Evolutionary conservation across 306 rosid genomes (phyloP), one percentile per base, ranked within the genome.

Genomic region (Malus asiatica): DNA sequence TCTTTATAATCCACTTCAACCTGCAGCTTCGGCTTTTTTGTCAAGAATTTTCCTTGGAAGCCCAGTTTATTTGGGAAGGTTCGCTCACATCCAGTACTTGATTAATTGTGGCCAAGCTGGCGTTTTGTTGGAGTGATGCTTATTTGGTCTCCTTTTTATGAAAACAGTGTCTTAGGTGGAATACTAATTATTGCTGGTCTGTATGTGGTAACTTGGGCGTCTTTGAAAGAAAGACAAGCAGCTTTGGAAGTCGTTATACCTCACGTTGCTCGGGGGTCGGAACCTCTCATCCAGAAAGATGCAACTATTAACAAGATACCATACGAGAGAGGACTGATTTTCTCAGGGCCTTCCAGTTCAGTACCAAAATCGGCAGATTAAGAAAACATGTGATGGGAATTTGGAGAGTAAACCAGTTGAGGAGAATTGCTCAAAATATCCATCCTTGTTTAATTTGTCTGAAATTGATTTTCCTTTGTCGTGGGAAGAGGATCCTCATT

Each of bases 1-100:
- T 78, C 93, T 92, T 72, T 95, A 95, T 84, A 88, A 85, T 80
- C 98, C 98, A 66, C 93, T 95, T 81, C 98, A 95, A 76, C 98
- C 98, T 83, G 96, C 84, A 1, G 86, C 87, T 60, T 88, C 98
- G 48, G 85, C 97, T 1, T 11, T 92, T 64, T 70, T 95, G 70
- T 92, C 98, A 70, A 90, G 78, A 77, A 72, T 95, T 74, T 92
- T 95, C 83, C 91, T 95, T n/a, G 98, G 98, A 79, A 95, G 93
- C 72, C 90, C 97, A 76, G 75, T 92, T 71, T 95, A 90, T 80
- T 77, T 89, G 75, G 98, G 98, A 87, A 94, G 98, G 98, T 94
- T 78, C 61, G 59, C 32, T 71, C 66, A 63, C 77, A 78, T 69
- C 71, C 60, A 12, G 20, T 73, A 58, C 62, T 30, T 51, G 11